Base-by-base conservation (phyloP, 2,329 filamentous ascomycete species). In the Botrytis squamosa region DNA sequence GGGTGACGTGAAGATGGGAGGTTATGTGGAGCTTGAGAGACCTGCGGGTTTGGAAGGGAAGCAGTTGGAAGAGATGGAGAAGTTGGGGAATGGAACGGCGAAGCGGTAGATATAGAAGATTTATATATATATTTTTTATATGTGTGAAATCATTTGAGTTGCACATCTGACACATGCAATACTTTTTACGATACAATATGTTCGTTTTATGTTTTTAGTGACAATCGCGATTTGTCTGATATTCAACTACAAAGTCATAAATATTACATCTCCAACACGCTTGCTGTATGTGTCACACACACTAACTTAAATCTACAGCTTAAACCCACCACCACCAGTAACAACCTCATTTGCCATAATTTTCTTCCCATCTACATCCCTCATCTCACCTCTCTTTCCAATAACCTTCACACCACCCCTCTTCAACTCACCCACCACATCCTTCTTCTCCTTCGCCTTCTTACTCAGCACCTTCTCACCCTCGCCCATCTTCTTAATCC, bases 391-490 rank as follows among this genome's bases (percentile, higher is more conserved):
- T 85, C 93, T 95, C 84, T 92, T 93, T 76, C 94, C 95, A 84
- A 98, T 96, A 75, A 98, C 89, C 86, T 92, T 95, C 78, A 98
- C 95, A 75, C 93, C 93, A 70, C 93, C 94, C 87, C 92, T 93
- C 85, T 92, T 93, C 80, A 95, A 84, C 68, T 86, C 83, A 9
- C 82, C 84, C 69, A 87, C 78, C 36, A 84, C 86, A 74, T 86
- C 84, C 75, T 83, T 83, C 77, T 85, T 87, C 70, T 86, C 84
- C 77, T 88, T 85, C 42, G 85, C 87, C 82, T 90, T 91, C 83
- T 88, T 91, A 79, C 85, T 85, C 78, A 87, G 82, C 46, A 84
- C 82, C 79, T 86, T 87, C 73, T 83, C 82, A 44, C 84, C 84
- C 22, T 85, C 86, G 73, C 88, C 88, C 36, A 88, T 87, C 86